These are phyloP conservation scores for Lodderomyces margitis DNA, from an alignment of 1,139 yeast species.

Conservation along the genomic window DNA sequence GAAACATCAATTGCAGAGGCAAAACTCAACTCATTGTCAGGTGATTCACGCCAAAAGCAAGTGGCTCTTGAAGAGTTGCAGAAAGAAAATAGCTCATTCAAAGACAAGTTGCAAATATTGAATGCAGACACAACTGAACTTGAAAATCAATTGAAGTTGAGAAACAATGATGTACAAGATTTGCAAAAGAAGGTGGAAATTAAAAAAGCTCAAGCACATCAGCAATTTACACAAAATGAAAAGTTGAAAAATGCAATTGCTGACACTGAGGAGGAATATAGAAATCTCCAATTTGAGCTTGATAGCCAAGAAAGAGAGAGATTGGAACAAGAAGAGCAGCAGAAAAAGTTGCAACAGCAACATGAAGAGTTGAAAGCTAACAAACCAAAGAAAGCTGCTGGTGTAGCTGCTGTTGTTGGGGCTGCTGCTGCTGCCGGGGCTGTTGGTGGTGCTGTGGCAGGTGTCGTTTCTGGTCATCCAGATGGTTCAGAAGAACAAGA, in stretches of 20 bases:
- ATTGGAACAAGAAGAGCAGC: conserved; percentile 26
- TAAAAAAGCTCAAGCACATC: conserved; percentile 65
- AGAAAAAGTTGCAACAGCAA: conserved; percentile 26
- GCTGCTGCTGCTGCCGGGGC: conserved; percentile 19
- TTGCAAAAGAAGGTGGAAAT: conserved; percentile 65
- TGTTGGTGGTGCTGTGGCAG: conserved; percentile 19
- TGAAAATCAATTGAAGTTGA: conserved; percentile 52
- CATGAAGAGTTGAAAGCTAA: conserved; percentile 16
- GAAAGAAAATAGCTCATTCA: conserved; percentile 60
- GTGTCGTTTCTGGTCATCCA: conserved; percentile 13
- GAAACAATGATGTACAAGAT: conserved; percentile 54
- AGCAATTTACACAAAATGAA: conserved; percentile 56
- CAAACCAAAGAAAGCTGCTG: conserved; percentile 19
- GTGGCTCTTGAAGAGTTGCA: conserved; percentile 62
- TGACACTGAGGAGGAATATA: conserved; percentile 27
- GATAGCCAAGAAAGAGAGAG: conserved; percentile 23
- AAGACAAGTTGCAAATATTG: conserved; percentile 63
- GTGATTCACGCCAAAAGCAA: conserved; percentile 64
- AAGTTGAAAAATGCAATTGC: conserved; percentile 32
- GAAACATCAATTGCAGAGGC: conserved; percentile 84
- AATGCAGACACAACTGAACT: conserved; percentile 67
- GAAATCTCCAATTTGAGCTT: conserved; percentile 25
- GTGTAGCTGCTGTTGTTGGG: conserved; percentile 20
- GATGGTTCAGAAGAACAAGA: conserved; percentile 4
- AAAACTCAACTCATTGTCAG: conserved; percentile 67